Evolutionary conservation across 768 basidiomycete species (phyloP).

Genomic region (Phanerodontia chrysosporium): DNA sequence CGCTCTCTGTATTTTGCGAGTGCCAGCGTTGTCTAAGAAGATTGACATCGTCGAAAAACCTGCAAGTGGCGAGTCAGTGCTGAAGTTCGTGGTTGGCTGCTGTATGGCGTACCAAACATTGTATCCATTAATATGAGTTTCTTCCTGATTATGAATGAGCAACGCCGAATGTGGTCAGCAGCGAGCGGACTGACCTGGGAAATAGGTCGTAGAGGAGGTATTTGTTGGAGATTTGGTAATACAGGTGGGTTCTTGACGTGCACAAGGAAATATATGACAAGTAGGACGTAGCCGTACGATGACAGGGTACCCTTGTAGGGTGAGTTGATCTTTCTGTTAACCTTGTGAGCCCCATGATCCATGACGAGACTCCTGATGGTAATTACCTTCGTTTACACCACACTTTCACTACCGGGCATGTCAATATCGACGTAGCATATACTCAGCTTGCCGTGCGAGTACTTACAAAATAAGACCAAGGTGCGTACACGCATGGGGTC

Average conservation of each 20-base stretch:
- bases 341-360: not conserved
- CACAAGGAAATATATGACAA: conserved; percentile 96
- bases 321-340: conserved; percentile 89
- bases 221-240: conserved; percentile 91
- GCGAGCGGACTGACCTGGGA: conserved; percentile 47
- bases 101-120: conserved; percentile 63
- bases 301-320: conserved; percentile 96
- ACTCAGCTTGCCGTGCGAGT: not conserved
- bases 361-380: not conserved
- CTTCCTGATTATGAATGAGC: conserved; percentile 48
- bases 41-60: conserved; percentile 98
- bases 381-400: conserved; percentile 91
- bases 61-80: conserved; percentile 27
- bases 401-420: conserved; percentile 74
- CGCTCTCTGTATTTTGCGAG: conserved; percentile 87
- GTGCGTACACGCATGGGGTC: conserved; percentile 92
- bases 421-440: not conserved
- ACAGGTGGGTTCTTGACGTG: conserved; percentile 98
- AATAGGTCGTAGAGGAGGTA: conserved; percentile 87
- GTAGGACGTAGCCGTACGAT: conserved; percentile 95
- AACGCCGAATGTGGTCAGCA: not conserved
- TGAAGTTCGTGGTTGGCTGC: not conserved
- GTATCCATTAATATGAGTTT: conserved; percentile 73
- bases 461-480: conserved; percentile 93
- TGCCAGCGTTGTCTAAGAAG: conserved; percentile 88